phyloP scores from a whole-genome alignment of 2,329 filamentous ascomycete species.

The Aureobasidium sp. region DNA sequence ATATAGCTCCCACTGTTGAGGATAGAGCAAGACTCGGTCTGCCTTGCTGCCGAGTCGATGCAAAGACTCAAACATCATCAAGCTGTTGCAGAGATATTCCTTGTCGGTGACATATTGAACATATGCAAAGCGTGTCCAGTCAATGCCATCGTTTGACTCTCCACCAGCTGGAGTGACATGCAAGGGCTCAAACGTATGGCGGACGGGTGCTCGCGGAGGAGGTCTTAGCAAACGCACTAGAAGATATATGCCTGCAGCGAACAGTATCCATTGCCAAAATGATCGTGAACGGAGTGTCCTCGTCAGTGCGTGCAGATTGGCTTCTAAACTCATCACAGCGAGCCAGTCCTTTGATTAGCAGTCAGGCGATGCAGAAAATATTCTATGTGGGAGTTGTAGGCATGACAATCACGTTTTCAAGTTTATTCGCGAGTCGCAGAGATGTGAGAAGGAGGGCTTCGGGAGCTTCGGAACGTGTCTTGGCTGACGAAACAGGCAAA shows the following conservation, averaged over 20 bases:
- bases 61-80: conserved; percentile 36
- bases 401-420: neutral
- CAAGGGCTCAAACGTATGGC: conserved; percentile 1
- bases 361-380: neutral
- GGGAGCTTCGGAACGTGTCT: neutral
- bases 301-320: neutral
- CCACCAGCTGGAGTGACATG: neutral
- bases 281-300: conserved; percentile 2
- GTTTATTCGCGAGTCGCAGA: neutral
- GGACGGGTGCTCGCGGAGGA: neutral
- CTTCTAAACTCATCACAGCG: neutral
- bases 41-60: conserved; percentile 32
- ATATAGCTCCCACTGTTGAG: conserved; percentile 23
- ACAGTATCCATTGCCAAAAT: conserved; percentile 10
- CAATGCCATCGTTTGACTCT: conserved; percentile 13
- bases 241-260: conserved; percentile 1
- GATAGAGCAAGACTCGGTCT: conserved; percentile 37
- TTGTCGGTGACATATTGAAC: conserved; percentile 35
- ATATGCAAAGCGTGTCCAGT: conserved; percentile 35
- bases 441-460: neutral
- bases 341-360: neutral
- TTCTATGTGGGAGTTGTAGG: neutral
- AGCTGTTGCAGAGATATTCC: conserved; percentile 34
- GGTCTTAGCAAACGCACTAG: neutral
- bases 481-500: neutral